A percentile compares a stretch with the other conserved stretches of the same genome.
Evolutionary conservation across 306 rosid genomes (phyloP).

Genomic region (Fragaria nilgerrensis): DNA sequence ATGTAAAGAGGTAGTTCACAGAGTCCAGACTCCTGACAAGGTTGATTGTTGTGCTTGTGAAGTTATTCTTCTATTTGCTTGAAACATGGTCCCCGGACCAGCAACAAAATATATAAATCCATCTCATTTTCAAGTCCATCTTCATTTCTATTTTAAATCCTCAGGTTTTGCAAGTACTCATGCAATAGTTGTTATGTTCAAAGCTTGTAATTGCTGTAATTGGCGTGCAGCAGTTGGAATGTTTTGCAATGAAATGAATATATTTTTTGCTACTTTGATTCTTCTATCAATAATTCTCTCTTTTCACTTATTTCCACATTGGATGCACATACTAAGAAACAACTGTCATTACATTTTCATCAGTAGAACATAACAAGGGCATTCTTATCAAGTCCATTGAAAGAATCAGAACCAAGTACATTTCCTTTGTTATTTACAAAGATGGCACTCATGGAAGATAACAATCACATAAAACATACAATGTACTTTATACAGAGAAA

Average conservation of each 20-base stretch:
- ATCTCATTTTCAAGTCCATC: background rate
- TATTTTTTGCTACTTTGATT: background rate
- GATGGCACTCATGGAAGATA: background rate
- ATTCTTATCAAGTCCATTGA: background rate
- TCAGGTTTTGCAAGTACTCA: constrained; percentile 1
- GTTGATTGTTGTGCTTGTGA: constrained; percentile 18
- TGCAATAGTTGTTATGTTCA: constrained; percentile 11
- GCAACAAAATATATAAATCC: constrained; percentile 1
- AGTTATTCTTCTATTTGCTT: constrained; percentile 8
- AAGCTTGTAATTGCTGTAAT: background rate
- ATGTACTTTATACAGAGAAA: background rate
- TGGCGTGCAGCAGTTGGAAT: background rate
- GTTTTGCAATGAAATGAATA: background rate
- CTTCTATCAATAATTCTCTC: background rate
- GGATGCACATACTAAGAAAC: background rate
- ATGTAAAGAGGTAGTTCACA: background rate
- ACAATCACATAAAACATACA: background rate
- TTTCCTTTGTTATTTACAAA: background rate
- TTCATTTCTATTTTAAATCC: constrained; percentile 18
- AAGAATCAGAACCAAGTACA: background rate
- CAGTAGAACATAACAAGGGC: background rate
- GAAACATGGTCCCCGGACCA: background rate
- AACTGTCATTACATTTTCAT: background rate
- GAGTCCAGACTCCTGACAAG: background rate
- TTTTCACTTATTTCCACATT: background rate